Evolutionary conservation across 1,284 basidiomycete species (phyloP).

Genomic region (Cryptococcus sp.): DNA sequence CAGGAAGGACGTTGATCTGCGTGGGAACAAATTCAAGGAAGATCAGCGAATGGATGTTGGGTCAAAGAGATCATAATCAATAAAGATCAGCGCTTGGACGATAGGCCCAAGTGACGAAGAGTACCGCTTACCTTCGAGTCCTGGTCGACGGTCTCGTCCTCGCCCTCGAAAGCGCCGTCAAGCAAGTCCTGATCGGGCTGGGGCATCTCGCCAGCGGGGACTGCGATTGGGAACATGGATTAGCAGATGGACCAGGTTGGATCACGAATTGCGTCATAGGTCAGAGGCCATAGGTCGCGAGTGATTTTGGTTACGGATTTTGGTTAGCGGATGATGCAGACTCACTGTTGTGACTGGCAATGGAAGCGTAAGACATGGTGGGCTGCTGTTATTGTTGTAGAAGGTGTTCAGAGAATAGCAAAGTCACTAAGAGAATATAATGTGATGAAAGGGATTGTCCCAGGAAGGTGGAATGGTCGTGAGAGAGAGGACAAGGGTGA

Average conservation of each 20-base stretch:
- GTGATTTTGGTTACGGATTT: no score
- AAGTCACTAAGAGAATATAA: no score
- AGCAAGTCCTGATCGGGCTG: constrained; percentile 48
- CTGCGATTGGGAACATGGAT: constrained; percentile 16
- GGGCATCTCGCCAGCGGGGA: constrained; percentile 48
- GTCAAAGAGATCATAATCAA: not conserved
- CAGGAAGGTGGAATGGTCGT: no score
- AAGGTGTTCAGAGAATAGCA: no score
- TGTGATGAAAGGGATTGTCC: no score
- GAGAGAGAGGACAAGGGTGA: no score
- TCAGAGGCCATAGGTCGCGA: not conserved
- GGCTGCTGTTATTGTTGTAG: not conserved
- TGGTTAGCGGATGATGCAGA: not conserved
- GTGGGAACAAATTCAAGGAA: no score
- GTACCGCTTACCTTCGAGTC: constrained; percentile 34
- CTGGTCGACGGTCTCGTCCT: constrained; percentile 29
- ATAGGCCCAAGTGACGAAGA: not conserved
- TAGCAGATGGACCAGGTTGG: not conserved
- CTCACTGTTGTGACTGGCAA: constrained; percentile 48
- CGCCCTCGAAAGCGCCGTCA: constrained; percentile 46
- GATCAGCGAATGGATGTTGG: not conserved
- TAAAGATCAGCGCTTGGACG: not conserved
- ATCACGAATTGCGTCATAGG: not conserved
- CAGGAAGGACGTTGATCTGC: constrained; percentile 44
- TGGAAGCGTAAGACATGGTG: constrained; percentile 48